Evolutionary conservation across 2,329 filamentous ascomycete genomes (phyloP), one percentile per base, ranked within the genome.

Genomic region (Exophiala calicioides): DNA sequence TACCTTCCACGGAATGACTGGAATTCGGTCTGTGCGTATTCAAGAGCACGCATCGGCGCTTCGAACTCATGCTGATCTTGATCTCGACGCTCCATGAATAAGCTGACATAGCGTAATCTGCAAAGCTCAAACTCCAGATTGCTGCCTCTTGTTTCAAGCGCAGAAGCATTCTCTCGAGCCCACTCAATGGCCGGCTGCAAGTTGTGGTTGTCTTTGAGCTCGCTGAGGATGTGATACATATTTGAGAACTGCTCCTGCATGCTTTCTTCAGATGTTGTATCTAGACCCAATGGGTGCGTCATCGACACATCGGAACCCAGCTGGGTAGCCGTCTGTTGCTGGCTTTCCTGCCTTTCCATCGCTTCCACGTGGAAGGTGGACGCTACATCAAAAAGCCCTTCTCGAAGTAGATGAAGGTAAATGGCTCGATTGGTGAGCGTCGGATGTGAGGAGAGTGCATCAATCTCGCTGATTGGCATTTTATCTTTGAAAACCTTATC

Each of bases 111-210:
- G 58, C 95, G 89, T 13, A 97, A 75, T 56, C 89, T 86, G 69
- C 85, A 88, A 2, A 98, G 81, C 62, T 98, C 91, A 55, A 97
- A 98, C 65, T 97, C 91, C 2, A 98, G 79, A 59, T 95, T 95
- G 61, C 89, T 95, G 3, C 90, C 91, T 36, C 89, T 80, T 3
- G 80, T 78, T 61, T 95, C 89, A 2, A 98, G 76, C 19, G 82
- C 75, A 4, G 69, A 66, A 48, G 82, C 84, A 60, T 96, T 85
- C 19, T 76, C 64, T 27, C 82, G 76, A 0, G 93, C 88, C 93
- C 93, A 98, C 44, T 80, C 72, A 18, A 98, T 97, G 1, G 93
- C 93, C 0, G 90, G 88, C 0, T 79, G 67, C 1, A 97, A 78
- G 58, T 96, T 88, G 39, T 78, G 79, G 19, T 79, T 67, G 19